Conservation (phyloP, 495 filamentous ascomycete genomes). For the Podospora australis region DNA sequence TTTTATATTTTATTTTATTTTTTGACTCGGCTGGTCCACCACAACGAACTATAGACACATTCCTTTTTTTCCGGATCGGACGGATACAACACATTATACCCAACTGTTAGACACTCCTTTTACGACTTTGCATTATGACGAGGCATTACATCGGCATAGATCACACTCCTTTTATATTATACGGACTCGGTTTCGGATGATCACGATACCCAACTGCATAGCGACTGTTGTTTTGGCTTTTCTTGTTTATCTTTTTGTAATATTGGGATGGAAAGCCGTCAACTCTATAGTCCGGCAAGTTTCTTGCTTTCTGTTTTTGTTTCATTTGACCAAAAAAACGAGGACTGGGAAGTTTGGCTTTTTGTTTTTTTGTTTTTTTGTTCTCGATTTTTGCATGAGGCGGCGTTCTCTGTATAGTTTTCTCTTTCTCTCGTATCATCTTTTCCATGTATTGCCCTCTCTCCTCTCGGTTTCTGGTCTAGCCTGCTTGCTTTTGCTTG, state of each 20-base stretch:
- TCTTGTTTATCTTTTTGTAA: slow-evolving; percentile 9
- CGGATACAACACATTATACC: slow-evolving; percentile 13
- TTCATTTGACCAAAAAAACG: slow-evolving; percentile 2
- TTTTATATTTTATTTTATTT: no score
- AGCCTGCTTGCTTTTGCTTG: no score
- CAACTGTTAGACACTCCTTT: slow-evolving; percentile 33
- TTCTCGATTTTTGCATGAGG: no score
- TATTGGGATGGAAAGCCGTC: no score
- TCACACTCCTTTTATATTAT: slow-evolving; percentile 33
- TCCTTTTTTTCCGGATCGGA: slow-evolving; percentile 32
- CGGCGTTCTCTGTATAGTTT: no score
- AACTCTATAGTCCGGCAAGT: no score
- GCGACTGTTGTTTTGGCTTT: slow-evolving; percentile 40
- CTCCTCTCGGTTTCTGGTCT: no score
- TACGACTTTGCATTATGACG: slow-evolving; percentile 14
- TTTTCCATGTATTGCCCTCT: no score
- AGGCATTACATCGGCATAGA: slow-evolving; percentile 7
- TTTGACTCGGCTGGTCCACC: slow-evolving; percentile 31
- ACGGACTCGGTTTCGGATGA: slow-evolving; percentile 25
- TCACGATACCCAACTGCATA: slow-evolving; percentile 46
- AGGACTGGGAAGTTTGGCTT: not conserved
- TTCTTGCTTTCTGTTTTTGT: slow-evolving; percentile 10
- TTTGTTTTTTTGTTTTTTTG: not conserved
- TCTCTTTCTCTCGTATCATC: no score
- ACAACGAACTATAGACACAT: slow-evolving; percentile 32